Evolutionary conservation across 1,284 basidiomycete species (phyloP).

Genomic region (Ustilago bromivora): DNA sequence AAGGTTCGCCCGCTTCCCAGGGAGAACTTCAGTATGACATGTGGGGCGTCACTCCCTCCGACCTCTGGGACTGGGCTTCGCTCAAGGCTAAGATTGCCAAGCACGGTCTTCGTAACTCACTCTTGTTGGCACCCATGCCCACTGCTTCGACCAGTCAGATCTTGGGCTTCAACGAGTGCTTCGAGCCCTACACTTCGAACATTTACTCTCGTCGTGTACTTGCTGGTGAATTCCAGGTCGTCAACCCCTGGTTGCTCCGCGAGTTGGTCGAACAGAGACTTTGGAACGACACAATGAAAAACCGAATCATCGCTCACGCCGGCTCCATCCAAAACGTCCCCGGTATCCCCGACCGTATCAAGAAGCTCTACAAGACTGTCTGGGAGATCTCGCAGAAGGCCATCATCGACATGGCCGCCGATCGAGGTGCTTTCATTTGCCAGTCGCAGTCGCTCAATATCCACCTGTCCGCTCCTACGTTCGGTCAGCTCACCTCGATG

Average conservation of each 20-base stretch:
- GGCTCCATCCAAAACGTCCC: conserved; percentile 81
- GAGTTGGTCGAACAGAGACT: conserved; percentile 95
- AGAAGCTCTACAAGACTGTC: conserved; percentile 97
- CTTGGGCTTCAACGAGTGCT: conserved; percentile 98
- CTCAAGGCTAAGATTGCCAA: conserved; percentile 90
- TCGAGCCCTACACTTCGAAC: conserved; percentile 96
- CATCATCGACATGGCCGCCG: conserved; percentile 95
- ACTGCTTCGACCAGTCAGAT: conserved; percentile 99
- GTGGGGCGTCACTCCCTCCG: conserved; percentile 92
- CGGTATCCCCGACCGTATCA: conserved; percentile 69
- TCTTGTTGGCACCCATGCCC: conserved; percentile 97
- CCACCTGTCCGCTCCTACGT: conserved; percentile 89
- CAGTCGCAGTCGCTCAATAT: conserved; percentile 87
- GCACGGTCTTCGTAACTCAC: conserved; percentile 90
- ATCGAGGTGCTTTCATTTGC: conserved; percentile 98
- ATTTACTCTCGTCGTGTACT: conserved; percentile 99
- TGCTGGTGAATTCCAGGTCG: conserved; percentile 99
- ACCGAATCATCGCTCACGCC: conserved; percentile 97
- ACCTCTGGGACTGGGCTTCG: conserved; percentile 92
- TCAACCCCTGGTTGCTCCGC: conserved; percentile 96
- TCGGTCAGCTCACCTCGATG: conserved; percentile 89
- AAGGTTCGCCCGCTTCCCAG: conserved; percentile 87
- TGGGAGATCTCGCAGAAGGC: conserved; percentile 99
- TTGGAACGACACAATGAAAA: conserved; percentile 99
- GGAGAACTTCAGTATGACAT: conserved; percentile 94